These are phyloP conservation scores for Phtheirospermum japonicum DNA, from an alignment of 257 asterid species.

Conservation along the genomic window DNA sequence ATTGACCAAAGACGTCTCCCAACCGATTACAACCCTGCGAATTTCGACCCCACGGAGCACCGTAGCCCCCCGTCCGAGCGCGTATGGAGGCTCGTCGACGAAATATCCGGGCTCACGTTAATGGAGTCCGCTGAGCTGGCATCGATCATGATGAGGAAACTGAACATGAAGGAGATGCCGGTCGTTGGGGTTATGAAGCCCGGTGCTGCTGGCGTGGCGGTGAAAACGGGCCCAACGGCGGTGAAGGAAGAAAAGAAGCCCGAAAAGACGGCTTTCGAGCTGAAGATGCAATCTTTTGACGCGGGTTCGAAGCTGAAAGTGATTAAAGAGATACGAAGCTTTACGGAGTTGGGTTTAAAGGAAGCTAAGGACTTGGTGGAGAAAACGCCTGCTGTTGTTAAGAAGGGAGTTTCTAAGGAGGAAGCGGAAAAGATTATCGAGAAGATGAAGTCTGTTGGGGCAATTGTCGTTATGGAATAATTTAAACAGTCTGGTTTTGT, in stretches of 20 bases:
- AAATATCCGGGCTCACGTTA: constrained; percentile 63
- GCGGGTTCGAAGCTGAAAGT: constrained; percentile 71
- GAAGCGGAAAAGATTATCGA: constrained; percentile 40
- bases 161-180: constrained; percentile 48
- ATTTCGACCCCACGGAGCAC: constrained; percentile 73
- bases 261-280: constrained; percentile 67
- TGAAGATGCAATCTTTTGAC: constrained; percentile 65
- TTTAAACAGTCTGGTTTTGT: not conserved
- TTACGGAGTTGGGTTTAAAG: constrained; percentile 39
- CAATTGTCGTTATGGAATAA: constrained; percentile 39
- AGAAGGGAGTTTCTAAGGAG: constrained; percentile 43
- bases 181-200: constrained; percentile 56
- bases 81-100: constrained; percentile 85
- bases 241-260: constrained; percentile 57
- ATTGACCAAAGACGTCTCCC: constrained; percentile 77
- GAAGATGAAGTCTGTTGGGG: constrained; percentile 45
- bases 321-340: constrained; percentile 43
- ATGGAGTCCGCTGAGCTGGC: constrained; percentile 55
- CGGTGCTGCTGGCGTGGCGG: constrained; percentile 49
- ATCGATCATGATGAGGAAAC: constrained; percentile 48
- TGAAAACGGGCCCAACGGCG: constrained; percentile 31
- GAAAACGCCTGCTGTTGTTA: constrained; percentile 35
- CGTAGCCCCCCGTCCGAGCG: constrained; percentile 76
- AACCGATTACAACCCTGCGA: constrained; percentile 71
- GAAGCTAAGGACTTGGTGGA: constrained; percentile 46